Base-by-base conservation (phyloP, 768 basidiomycete species). In the Filobasidium wieringae region DNA sequence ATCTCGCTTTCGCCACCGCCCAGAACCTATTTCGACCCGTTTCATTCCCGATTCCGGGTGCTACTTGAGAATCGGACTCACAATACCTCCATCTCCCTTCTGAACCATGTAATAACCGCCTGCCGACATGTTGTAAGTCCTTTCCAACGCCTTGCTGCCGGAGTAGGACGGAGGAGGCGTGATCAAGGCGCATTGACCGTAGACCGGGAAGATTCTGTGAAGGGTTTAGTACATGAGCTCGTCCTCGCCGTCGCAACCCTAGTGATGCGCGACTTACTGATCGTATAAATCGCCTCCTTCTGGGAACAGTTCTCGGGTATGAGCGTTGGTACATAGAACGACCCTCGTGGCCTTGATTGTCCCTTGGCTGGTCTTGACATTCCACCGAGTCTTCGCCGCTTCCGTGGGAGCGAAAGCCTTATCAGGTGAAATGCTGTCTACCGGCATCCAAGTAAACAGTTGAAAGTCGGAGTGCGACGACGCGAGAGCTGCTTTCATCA, bases 51-150 rank as follows among this genome's bases (percentile, higher is more conserved):
- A 43, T 19, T 11, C 36, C 12, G 36, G 36, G 36, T 11, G 36
- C 12, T 39, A 11, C 12, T 11, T n/a, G 36, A 39, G 36, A 39
- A n/a, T n/a, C 12, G 36, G 36, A n/a, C 63, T 54, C 7, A 67
- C 58, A 41, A 67, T 63, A 1, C 62, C 66, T 1, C 64, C 59
- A 12, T 19, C 7, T 3, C 55, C 54, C 2, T 64, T 65, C 39
- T 53, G 54, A 4, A 67, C 60, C 7, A 67, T 30, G 56, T 67
- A 67, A 39, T 34, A 52, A 34, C 56, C 62, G 14, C 40, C 27
- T 54, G 62, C 56, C n/a, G n/a, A n/a, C n/a, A n/a, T n/a, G 55
- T 63, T 65, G 62, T 63, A 65, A 12, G 66, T 65, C 52, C 65
- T 39, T 37, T 45, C n/a, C 6, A 67, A 40, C 12, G 62, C 40